These are phyloP conservation scores for Boletus semigastroideus DNA, from an alignment of 1,284 basidiomycete genomes.

Conservation along the genomic window DNA sequence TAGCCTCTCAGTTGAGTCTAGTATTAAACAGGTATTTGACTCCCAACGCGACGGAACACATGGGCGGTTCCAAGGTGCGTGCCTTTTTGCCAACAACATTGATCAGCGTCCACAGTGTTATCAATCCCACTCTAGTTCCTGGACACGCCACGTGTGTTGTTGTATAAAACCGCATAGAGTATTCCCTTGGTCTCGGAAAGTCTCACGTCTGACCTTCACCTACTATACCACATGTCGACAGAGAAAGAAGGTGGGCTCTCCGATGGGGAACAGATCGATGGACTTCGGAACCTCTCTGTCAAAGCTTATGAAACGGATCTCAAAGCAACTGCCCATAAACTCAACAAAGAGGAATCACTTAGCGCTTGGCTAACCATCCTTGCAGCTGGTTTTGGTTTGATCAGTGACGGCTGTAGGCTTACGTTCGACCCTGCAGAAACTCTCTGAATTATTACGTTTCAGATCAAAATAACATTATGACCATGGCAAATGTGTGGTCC, in stretches of 20 bases:
- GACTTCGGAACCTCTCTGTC: slow-evolving; percentile 22
- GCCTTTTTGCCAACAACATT: slow-evolving; percentile 3
- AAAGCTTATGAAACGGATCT: slow-evolving; percentile 26
- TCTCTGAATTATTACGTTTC: slow-evolving; percentile 7
- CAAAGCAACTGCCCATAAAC: slow-evolving; percentile 26
- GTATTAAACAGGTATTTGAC: background rate
- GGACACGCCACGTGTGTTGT: slow-evolving; percentile 26
- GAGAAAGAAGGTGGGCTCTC: slow-evolving; percentile 18
- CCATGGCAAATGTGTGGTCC: slow-evolving; percentile 54
- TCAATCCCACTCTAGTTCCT: background rate
- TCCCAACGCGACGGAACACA: background rate
- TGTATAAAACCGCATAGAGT: slow-evolving; percentile 24
- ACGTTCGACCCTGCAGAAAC: background rate
- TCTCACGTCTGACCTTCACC: background rate
- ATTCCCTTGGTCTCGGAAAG: background rate
- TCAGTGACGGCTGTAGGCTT: slow-evolving; percentile 66
- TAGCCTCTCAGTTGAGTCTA: background rate
- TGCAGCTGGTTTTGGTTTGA: slow-evolving; percentile 64
- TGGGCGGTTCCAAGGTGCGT: background rate
- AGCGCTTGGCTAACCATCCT: slow-evolving; percentile 63
- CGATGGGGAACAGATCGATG: slow-evolving; percentile 8
- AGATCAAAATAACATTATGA: slow-evolving; percentile 74
- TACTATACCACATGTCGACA: slow-evolving; percentile 23
- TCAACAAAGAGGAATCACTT: slow-evolving; percentile 41
- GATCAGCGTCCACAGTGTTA: slow-evolving; percentile 4